phyloP scores from a whole-genome alignment of 805 yeast species.

The Yamadazyma ubonensis region DNA sequence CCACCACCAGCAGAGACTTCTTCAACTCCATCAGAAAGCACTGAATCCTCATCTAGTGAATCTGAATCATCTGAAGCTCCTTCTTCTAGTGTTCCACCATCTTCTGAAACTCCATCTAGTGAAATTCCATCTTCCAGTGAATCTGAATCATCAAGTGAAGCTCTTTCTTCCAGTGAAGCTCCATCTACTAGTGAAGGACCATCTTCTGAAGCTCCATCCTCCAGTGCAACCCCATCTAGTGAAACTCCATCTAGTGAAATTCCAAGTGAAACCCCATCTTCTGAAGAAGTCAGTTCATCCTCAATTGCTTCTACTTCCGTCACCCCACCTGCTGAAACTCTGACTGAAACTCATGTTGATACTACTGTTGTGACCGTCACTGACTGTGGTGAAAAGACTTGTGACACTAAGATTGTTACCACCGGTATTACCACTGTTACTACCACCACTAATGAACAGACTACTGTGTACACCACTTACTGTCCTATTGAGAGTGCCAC shows the following conservation, averaged over 20 bases:
- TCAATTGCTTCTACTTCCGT: constrained; percentile 1
- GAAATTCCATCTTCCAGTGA: constrained; percentile 2
- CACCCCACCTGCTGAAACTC: constrained; percentile 3
- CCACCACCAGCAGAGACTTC: too few species aligned
- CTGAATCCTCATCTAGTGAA: not conserved
- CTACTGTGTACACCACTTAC: constrained; percentile 26
- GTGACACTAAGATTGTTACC: constrained; percentile 19
- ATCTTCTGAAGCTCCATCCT: too few species aligned
- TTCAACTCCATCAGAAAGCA: not conserved
- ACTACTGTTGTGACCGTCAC: constrained; percentile 28
- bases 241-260: too few species aligned
- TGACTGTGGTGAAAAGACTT: constrained; percentile 24
- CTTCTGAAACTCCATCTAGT: too few species aligned
- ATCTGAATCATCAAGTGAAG: too few species aligned
- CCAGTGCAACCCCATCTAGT: too few species aligned
- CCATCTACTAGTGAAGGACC: too few species aligned
- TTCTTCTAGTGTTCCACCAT: constrained; percentile 5
- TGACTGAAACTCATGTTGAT: constrained; percentile 6
- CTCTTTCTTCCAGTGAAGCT: not conserved
- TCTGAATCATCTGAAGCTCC: not conserved
- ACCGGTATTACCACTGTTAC: constrained; percentile 26
- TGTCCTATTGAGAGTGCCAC: constrained; percentile 18
- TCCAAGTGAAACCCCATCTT: too few species aligned
- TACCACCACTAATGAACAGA: constrained; percentile 16
- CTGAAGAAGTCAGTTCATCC: too few species aligned